Percentiles rank a stretch among this genome's conserved stretches.
These are phyloP conservation scores for Phyllosticta ampelicida DNA, from an alignment of 2,329 filamentous ascomycete genomes.

Conservation along the genomic window DNA sequence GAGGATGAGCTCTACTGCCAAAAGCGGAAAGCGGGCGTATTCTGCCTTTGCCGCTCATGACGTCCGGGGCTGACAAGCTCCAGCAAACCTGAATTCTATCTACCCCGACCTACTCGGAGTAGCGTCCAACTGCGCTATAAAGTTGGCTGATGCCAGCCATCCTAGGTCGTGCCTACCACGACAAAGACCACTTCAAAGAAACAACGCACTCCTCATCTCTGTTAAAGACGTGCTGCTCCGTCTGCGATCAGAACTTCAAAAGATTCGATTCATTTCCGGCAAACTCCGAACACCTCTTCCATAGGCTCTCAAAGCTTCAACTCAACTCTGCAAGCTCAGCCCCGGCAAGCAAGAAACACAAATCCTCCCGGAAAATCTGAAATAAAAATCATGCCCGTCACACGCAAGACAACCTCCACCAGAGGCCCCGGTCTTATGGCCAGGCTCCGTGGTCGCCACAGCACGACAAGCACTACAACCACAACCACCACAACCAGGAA, in stretches of 20 bases:
- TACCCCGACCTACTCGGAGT: slow-evolving; percentile 19
- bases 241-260: too few species aligned
- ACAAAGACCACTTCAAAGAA: slow-evolving; percentile 10
- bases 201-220: slow-evolving; percentile 15
- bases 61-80: slow-evolving; percentile 5
- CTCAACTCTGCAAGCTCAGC: too few species aligned
- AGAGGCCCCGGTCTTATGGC: slow-evolving; percentile 44
- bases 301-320: too few species aligned
- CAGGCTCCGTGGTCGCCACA: slow-evolving; percentile 35
- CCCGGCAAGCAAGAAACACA: too few species aligned
- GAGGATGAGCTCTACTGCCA: neutral
- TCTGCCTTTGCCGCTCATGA: slow-evolving; percentile 10
- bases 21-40: neutral
- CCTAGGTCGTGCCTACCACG: neutral
- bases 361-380: neutral
- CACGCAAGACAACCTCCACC: slow-evolving; percentile 26
- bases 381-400: slow-evolving; percentile 15
- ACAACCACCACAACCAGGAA: slow-evolving; percentile 30
- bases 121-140: neutral
- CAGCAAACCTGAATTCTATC: slow-evolving; percentile 12
- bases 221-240: too few species aligned
- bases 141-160: neutral
- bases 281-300: too few species aligned
- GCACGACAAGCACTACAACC: slow-evolving; percentile 25
- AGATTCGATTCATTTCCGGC: too few species aligned